Conservation (phyloP, 345 rosid genomes). For the Eucalyptus sp. region DNA sequence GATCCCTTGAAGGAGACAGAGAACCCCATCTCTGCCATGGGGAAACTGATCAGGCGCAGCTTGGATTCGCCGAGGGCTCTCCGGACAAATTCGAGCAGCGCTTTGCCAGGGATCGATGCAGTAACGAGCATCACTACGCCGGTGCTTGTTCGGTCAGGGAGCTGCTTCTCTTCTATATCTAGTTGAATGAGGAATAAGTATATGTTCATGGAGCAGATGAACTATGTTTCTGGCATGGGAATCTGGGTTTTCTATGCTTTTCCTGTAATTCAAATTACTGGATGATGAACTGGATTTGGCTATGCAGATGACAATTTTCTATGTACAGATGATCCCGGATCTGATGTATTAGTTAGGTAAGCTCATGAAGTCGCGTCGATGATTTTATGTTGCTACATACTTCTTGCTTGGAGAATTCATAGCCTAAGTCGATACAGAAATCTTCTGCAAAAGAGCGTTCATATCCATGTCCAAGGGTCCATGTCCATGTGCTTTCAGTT, state of each 20-base stretch:
- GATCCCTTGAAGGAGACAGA: slow-evolving; percentile 14
- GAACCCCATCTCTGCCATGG: slow-evolving; percentile 55
- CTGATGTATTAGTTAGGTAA: not conserved
- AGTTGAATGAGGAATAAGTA: not conserved
- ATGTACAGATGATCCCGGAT: not conserved
- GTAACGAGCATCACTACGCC: not conserved
- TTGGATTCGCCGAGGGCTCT: slow-evolving; percentile 28
- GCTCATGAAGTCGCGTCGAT: not conserved
- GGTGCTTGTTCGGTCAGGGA: not conserved
- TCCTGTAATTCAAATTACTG: not conserved
- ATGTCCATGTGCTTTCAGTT: not conserved
- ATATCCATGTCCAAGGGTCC: not conserved
- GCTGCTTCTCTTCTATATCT: slow-evolving; percentile 1
- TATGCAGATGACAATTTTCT: not conserved
- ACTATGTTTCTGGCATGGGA: not conserved
- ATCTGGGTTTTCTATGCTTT: not conserved
- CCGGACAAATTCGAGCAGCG: slow-evolving; percentile 28
- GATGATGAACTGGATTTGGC: not conserved
- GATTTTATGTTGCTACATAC: not conserved
- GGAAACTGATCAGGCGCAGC: slow-evolving; percentile 42
- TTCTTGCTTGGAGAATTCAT: not conserved
- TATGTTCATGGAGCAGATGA: not conserved
- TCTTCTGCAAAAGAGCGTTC: not conserved
- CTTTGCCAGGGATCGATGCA: slow-evolving; percentile 5
- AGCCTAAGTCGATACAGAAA: not conserved